Base-by-base conservation (phyloP, 2,329 filamentous ascomycete species). In the Colletotrichum gigasporum region DNA sequence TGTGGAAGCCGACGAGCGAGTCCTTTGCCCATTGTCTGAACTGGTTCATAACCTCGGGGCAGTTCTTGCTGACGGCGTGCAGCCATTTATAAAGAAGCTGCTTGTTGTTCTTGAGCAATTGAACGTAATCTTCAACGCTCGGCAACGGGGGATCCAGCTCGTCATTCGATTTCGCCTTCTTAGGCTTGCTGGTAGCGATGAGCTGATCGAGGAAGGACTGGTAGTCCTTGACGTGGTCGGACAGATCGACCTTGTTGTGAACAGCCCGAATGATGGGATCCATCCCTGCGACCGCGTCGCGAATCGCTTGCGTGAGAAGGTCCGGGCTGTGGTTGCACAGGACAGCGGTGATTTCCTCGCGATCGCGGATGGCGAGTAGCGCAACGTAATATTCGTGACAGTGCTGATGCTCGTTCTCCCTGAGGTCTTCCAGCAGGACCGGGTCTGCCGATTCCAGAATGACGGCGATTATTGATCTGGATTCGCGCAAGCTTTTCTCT, bases 231-330 rank as follows among this genome's bases (percentile, higher is more conserved):
- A 95, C 75, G 18, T 92, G 91, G 37, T 88, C 88, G 32, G 87
- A 87, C 5, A 95, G 82, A 70, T 94, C 90, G 22, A 94, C 85
- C 2, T 86, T 85, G 56, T 91, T 85, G 73, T 95, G 92, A 6
- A 94, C 80, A 3, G 83, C 79, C 20, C 91, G 84, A 59, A 96
- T 92, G 63, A 94, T 87, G 0, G 91, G 91, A 54, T 94, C 91
- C 68, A 91, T 92, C 2, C 90, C 89, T 0, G 83, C 80, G 5
- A 94, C 85, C 0, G 83, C 75, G 61, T 93, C 90, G 28, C 86
- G 84, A 48, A 94, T 79, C 1, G 87, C 83, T 8, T 87, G 83
- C 0, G 92, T 94, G n/a, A 94, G 82, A 9, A 91, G 82, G 69
- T 95, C 92, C 0, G 92, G 92, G 22, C 83, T 86, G 45, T 87